Evolutionary conservation across 306 rosid genomes (phyloP).

Genomic region (Pterocarpus macrocarpus): DNA sequence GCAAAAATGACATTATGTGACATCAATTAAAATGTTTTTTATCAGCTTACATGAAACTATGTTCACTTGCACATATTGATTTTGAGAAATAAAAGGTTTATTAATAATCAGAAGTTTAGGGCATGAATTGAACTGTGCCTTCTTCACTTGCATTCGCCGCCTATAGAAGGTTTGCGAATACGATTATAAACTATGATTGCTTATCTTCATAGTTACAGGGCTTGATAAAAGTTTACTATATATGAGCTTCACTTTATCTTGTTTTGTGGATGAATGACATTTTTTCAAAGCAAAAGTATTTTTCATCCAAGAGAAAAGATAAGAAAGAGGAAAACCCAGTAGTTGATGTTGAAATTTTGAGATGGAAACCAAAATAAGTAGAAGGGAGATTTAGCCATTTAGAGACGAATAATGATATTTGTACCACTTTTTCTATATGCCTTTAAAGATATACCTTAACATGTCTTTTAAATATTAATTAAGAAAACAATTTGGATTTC

Average conservation of each 20-base stretch:
- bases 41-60: neutral
- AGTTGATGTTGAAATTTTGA: slow-evolving; percentile 10
- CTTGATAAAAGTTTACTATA: too few relatives aligned
- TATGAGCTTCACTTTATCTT: neutral
- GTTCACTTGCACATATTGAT: neutral
- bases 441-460: too few relatives aligned
- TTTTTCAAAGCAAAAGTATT: neutral
- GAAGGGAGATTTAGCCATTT: neutral
- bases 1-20: neutral
- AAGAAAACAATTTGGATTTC: too few relatives aligned
- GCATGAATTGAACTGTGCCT: neutral
- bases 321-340: neutral
- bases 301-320: neutral
- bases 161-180: too few relatives aligned
- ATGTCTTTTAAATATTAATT: too few relatives aligned
- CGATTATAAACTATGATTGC: too few relatives aligned
- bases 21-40: neutral
- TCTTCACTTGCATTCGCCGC: too few relatives aligned
- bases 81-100: neutral
- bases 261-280: neutral
- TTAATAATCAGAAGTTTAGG: neutral
- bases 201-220: too few relatives aligned
- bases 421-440: too few relatives aligned
- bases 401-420: neutral
- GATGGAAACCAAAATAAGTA: neutral